These are phyloP conservation scores for Knoxia roxburghii DNA, from an alignment of 257 asterid genomes.

Conservation along the genomic window DNA sequence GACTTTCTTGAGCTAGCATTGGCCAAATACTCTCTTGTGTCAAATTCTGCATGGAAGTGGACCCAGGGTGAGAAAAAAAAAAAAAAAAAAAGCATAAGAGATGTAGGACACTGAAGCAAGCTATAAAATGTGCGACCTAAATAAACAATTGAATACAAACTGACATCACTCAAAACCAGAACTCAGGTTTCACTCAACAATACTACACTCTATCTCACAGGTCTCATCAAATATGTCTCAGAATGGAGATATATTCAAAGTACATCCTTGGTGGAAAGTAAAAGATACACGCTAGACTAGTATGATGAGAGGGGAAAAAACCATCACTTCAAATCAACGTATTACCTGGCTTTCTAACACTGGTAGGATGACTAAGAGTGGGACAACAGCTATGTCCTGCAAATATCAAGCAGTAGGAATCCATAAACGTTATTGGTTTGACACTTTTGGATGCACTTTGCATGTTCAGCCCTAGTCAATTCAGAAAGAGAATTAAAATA, in stretches of 20 bases:
- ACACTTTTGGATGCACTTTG: conserved; percentile 17
- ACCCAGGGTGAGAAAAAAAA: background rate
- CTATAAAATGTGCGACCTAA: background rate
- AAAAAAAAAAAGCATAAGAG: background rate
- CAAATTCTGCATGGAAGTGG: conserved; percentile 52
- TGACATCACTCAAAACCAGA: background rate
- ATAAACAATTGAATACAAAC: background rate
- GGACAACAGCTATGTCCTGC: conserved; percentile 99
- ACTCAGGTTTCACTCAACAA: background rate
- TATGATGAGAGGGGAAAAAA: background rate
- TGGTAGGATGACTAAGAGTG: conserved; percentile 92
- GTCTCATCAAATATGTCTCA: background rate
- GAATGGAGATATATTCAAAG: background rate
- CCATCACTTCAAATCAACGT: conserved; percentile 5
- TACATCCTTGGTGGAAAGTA: background rate
- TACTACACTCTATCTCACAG: background rate
- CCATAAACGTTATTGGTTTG: conserved; percentile 32
- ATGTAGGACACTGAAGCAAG: background rate
- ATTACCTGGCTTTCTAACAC: conserved; percentile 96
- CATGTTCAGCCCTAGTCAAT: conserved; percentile 27
- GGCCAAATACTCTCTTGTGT: conserved; percentile 83
- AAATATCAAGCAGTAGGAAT: conserved; percentile 37
- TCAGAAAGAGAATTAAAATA: conserved; percentile 15
- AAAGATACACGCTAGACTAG: background rate
- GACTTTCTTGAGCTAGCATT: conserved; percentile 81